Base-by-base conservation (phyloP, 2,329 filamentous ascomycete species). In the Escovopsis weberi region DNA sequence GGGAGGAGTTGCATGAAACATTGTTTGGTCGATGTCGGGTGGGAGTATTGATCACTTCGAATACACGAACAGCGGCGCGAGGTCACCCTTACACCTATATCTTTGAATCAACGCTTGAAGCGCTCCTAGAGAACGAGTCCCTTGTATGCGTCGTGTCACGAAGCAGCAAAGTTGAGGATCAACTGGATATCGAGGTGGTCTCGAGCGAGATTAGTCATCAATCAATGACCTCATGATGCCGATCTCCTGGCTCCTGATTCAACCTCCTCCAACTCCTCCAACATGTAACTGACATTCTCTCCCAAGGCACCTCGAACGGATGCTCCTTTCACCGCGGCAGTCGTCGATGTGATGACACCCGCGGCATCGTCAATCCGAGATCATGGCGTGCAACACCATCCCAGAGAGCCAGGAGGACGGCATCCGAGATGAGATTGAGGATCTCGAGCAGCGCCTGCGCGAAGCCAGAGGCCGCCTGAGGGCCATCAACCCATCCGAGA, bases 341-440 rank as follows among this genome's bases (percentile, higher is more conserved):
- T 11, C 28, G 28, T 32, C 28, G 28, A 32, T 32, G 28, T 32
- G 28, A 32, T 11, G 37, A 44, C 33, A 38, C 42, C 43, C 45
- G 47, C 46, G 50, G 43, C 43, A 32, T 39, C n/a, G 4, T 36
- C 28, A 32, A 23, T 23, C 7, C 28, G 4, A 4, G 7, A 9
- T 32, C 28, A 32, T 32, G 28, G 28, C 28, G 8, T 32, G 28
- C 11, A 32, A 32, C 28, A 9, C 28, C 8, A 32, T 32, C 28
- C 28, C 28, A 32, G 28, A 39, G 15, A 12, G 26, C 19, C 26
- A 32, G 4, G 51, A 55, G 3, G 49, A 49, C 11, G 55, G 64
- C 26, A 50, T 62, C n/a, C 59, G 68, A 46, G 56, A 70, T 57
- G 77, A 83, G 57, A 75, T 84, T 47, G 61, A 62, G 7, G 66